Percentiles rank a stretch among this genome's conserved stretches.
These are phyloP conservation scores for Hyphopichia wangnamkhiaoensis DNA, from an alignment of 1,139 yeast genomes.

Conservation along the genomic window DNA sequence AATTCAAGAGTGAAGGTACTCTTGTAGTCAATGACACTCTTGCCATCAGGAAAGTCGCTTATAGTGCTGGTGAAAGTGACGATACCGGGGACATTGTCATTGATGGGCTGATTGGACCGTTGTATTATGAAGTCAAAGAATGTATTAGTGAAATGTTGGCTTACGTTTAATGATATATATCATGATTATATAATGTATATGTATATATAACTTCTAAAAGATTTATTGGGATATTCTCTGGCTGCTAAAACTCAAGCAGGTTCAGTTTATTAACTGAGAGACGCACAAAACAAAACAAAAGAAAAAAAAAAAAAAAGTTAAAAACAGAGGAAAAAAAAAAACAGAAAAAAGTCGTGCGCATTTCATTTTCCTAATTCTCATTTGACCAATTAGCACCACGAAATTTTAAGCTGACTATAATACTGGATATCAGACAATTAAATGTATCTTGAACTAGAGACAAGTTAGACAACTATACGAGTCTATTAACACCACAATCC, in stretches of 20 bases:
- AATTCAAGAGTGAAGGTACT: slow-evolving; percentile 91
- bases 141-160: slow-evolving; percentile 82
- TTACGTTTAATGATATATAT: slow-evolving; percentile 42
- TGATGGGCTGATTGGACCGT: slow-evolving; percentile 77
- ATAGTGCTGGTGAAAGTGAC: slow-evolving; percentile 39
- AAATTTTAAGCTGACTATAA: slow-evolving; percentile 4
- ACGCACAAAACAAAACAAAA: background rate
- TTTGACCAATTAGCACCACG: slow-evolving; percentile 6
- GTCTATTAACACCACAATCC: background rate
- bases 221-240: background rate
- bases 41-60: slow-evolving; percentile 70
- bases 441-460: too few species aligned
- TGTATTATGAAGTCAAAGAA: slow-evolving; percentile 78
- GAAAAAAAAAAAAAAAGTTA: background rate
- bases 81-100: slow-evolving; percentile 79
- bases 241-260: background rate
- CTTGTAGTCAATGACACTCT: slow-evolving; percentile 79
- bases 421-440: too few species aligned
- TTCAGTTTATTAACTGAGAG: background rate
- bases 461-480: background rate
- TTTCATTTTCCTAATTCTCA: background rate
- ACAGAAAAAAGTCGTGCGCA: slow-evolving; percentile 1
- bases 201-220: background rate
- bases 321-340: background rate
- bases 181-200: background rate